These are phyloP conservation scores for Tuber aestivum DNA, from an alignment of 495 filamentous ascomycete species.

Conservation along the genomic window DNA sequence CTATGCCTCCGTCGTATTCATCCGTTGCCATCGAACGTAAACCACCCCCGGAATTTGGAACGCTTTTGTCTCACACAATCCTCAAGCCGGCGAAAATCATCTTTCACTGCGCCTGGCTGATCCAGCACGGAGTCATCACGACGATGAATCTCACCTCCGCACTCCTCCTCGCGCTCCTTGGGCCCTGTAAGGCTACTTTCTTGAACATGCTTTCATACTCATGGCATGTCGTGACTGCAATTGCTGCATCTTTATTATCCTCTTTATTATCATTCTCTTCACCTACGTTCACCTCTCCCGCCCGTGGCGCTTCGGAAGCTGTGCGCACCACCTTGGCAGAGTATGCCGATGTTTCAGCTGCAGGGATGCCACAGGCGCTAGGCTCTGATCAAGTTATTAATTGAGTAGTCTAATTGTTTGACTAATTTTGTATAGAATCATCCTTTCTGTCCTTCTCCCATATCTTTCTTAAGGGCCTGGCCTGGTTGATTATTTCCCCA, in stretches of 20 bases:
- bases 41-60: not conserved
- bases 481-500: not conserved
- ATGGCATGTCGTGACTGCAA: slow-evolving; percentile 6
- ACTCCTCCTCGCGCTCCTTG: slow-evolving; percentile 9
- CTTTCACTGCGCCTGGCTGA: not conserved
- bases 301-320: not conserved
- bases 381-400: slow-evolving; percentile 5
- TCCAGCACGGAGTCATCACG: not conserved
- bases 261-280: not conserved
- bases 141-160: slow-evolving; percentile 8
- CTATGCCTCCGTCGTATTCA: slow-evolving; percentile 17
- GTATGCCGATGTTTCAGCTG: not conserved
- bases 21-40: slow-evolving; percentile 15
- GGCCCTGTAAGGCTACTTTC: not conserved
- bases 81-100: not conserved
- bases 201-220: slow-evolving; percentile 1
- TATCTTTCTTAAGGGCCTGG: not conserved
- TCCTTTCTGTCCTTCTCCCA: not conserved
- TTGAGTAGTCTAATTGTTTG: not conserved
- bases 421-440: not conserved
- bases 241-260: not conserved
- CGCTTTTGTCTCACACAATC: not conserved
- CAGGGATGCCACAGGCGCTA: not conserved
- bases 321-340: not conserved
- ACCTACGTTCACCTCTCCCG: not conserved